Evolutionary conservation across 441 rosid species (phyloP).

Genomic region (Theobroma grandiflorum): DNA sequence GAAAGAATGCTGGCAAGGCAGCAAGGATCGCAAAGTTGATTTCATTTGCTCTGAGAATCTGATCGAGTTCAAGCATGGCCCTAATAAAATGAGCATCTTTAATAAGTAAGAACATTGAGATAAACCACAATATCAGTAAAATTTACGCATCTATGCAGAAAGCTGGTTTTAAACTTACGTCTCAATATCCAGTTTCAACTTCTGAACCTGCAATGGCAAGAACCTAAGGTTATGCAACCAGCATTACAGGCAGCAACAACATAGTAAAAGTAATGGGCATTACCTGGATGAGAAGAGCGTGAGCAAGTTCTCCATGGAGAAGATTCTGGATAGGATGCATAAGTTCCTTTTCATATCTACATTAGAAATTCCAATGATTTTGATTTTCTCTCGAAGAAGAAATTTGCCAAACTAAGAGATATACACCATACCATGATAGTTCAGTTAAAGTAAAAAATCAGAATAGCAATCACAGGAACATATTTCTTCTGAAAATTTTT

Average conservation of each 20-base stretch:
- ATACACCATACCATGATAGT: not conserved
- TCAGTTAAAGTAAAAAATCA: slow-evolving; percentile 11
- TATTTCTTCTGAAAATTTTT: not conserved
- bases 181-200: slow-evolving; percentile 93
- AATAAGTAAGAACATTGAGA: slow-evolving; percentile 34
- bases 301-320: slow-evolving; percentile 94
- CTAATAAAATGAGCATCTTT: slow-evolving; percentile 49
- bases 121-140: slow-evolving; percentile 24
- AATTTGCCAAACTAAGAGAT: slow-evolving; percentile 3
- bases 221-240: slow-evolving; percentile 30
- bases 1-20: slow-evolving; percentile 90
- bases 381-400: slow-evolving; percentile 20
- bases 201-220: slow-evolving; percentile 80
- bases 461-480: not conserved
- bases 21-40: slow-evolving; percentile 96
- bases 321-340: slow-evolving; percentile 91
- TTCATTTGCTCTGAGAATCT: slow-evolving; percentile 97
- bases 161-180: slow-evolving; percentile 63
- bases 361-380: slow-evolving; percentile 27
- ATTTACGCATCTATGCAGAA: slow-evolving; percentile 27
- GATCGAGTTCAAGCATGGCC: slow-evolving; percentile 98
- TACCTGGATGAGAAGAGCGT: slow-evolving; percentile 97
- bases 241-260: slow-evolving; percentile 23
- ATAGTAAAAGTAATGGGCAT: slow-evolving; percentile 24
- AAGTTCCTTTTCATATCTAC: slow-evolving; percentile 91